phyloP scores from a whole-genome alignment of 768 basidiomycete genomes.

The Clavulina sp. region DNA sequence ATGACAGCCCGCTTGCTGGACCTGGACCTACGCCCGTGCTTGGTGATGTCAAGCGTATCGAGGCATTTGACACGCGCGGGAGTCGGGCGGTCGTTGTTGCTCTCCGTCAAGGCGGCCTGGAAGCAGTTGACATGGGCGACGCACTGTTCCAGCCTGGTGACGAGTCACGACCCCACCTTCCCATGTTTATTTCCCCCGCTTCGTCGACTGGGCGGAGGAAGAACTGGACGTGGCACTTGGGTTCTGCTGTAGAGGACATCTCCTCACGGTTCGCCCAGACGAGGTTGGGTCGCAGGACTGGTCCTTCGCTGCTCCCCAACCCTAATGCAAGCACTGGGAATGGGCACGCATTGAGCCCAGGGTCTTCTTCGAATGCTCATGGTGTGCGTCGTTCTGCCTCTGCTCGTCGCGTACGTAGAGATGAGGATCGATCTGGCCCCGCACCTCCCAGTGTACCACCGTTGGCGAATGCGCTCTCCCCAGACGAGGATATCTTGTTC shows the following conservation, averaged over 20 bases:
- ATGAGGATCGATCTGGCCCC: neutral
- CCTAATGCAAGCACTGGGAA: neutral
- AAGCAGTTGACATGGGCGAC: conserved; percentile 64
- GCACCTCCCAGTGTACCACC: no score
- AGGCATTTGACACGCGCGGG: conserved; percentile 60
- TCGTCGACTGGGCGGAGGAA: conserved; percentile 48
- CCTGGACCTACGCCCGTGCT: conserved; percentile 28
- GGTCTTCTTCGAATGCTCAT: neutral
- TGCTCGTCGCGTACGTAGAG: neutral
- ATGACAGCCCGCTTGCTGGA: conserved; percentile 22
- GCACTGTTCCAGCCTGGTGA: conserved; percentile 67
- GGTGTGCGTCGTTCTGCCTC: neutral
- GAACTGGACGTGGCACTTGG: conserved; percentile 72
- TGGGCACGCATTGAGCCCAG: neutral
- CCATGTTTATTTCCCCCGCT: conserved; percentile 45
- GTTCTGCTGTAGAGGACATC: conserved; percentile 34
- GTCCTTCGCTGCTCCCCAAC: neutral
- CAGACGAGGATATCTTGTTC: conserved; percentile 44
- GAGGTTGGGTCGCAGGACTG: neutral
- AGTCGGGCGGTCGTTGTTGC: conserved; percentile 63
- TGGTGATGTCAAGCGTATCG: conserved; percentile 69
- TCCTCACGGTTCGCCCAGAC: neutral
- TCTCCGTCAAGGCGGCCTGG: conserved; percentile 72
- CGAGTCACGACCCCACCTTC: conserved; percentile 53
- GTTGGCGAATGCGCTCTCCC: no score